Percentiles rank a stretch among this genome's conserved stretches.
Conservation (phyloP, 139 green algal genomes). For the Chlorella ohadii region DNA sequence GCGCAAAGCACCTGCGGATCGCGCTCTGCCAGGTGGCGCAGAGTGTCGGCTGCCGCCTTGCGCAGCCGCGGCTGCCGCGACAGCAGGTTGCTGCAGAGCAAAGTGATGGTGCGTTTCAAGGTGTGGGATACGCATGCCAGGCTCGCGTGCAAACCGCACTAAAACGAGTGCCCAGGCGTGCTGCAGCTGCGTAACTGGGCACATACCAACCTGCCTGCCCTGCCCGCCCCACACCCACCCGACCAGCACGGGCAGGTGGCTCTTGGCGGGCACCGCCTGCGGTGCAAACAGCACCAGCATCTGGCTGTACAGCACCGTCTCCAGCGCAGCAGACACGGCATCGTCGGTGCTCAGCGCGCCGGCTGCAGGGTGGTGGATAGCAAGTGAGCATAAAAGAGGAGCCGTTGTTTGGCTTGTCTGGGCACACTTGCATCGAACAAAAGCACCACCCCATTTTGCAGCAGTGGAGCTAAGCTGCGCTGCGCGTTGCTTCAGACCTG, state of each 20-base stretch:
- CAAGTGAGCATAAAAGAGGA: background rate
- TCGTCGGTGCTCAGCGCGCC: conserved; percentile 43
- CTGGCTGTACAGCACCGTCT: conserved; percentile 92
- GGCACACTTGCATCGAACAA: background rate
- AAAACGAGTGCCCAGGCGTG: too few species aligned
- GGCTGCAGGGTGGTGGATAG: background rate
- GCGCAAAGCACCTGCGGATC: conserved; percentile 57
- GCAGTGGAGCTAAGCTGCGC: too few species aligned
- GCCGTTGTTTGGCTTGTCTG: too few species aligned
- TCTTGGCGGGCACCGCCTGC: conserved; percentile 69
- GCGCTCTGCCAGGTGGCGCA: conserved; percentile 89
- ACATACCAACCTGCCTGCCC: background rate
- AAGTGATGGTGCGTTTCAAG: too few species aligned
- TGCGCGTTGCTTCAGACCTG: too few species aligned
- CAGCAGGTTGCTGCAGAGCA: conserved; percentile 49
- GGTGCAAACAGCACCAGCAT: conserved; percentile 95
- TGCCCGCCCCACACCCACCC: conserved; percentile 1
- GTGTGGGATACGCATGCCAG: background rate
- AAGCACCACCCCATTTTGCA: too few species aligned
- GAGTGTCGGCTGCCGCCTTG: conserved; percentile 82
- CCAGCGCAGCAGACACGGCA: conserved; percentile 59
- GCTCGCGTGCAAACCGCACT: too few species aligned
- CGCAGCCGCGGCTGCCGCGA: conserved; percentile 81
- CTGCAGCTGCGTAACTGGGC: too few species aligned
- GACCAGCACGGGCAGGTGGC: conserved; percentile 78